These are phyloP conservation scores for Coemansia sp. DNA, from an alignment of 192 early-diverging fungal genomes.

Conservation along the genomic window DNA sequence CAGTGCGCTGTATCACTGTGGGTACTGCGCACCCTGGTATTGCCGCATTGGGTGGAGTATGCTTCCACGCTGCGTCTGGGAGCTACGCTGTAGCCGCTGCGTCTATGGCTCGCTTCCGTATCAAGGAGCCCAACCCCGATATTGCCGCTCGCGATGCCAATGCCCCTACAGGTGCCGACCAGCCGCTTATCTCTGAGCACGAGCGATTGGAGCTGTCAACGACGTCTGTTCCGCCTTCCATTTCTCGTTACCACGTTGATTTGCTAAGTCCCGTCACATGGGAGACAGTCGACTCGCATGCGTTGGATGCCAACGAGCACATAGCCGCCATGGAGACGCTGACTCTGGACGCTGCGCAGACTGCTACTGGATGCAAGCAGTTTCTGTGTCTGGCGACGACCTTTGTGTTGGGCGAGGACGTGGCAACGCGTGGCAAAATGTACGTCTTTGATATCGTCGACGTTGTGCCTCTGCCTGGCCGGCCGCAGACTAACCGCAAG, in stretches of 20 bases:
- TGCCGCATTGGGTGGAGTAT: conserved; percentile 66
- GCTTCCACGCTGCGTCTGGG: conserved; percentile 82
- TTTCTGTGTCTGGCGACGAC: conserved; percentile 91
- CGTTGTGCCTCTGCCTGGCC: conserved; percentile 94
- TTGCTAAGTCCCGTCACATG: conserved; percentile 93
- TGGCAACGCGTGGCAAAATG: conserved; percentile 85
- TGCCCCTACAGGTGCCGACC: conserved; percentile 12
- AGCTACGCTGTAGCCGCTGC: conserved; percentile 84
- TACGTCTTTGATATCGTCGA: conserved; percentile 95
- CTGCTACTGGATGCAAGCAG: conserved; percentile 79
- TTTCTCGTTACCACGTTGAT: conserved; percentile 73
- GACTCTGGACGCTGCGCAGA: conserved; percentile 83
- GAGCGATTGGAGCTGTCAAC: conserved; percentile 41
- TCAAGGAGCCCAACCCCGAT: conserved; percentile 75
- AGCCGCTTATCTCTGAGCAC: conserved; percentile 41
- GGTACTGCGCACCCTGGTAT: conserved; percentile 48
- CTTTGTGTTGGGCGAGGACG: conserved; percentile 88
- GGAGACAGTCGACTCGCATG: conserved; percentile 86
- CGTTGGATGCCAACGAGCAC: conserved; percentile 84
- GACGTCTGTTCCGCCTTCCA: conserved; percentile 64
- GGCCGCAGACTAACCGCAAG: conserved; percentile 92
- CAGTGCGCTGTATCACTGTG: conserved; percentile 42
- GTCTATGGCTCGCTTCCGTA: conserved; percentile 62
- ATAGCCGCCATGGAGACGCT: conserved; percentile 77
- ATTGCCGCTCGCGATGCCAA: conserved; percentile 37